phyloP scores from a whole-genome alignment of 2,329 filamentous ascomycete genomes.

The Fusarium coicis region DNA sequence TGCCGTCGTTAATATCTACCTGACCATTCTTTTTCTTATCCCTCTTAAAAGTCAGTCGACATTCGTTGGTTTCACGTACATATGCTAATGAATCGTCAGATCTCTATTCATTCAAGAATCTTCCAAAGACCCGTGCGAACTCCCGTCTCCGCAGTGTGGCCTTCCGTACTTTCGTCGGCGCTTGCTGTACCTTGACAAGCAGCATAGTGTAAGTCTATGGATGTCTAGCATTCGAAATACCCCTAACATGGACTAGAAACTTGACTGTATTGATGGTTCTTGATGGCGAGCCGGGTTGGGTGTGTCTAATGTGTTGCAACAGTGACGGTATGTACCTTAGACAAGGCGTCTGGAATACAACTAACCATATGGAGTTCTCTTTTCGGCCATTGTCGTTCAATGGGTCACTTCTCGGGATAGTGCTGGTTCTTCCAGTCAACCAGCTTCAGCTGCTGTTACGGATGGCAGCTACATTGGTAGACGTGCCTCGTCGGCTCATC shows the following conservation, averaged over 20 bases:
- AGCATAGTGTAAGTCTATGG: conserved; percentile 62
- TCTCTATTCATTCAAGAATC: conserved; percentile 65
- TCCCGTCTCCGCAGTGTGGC: conserved; percentile 62
- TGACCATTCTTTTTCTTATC: conserved; percentile 71
- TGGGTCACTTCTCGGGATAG: conserved; percentile 66
- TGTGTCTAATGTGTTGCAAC: conserved; percentile 74
- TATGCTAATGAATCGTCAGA: conserved; percentile 48
- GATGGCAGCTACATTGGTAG: conserved; percentile 24
- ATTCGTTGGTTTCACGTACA: too few relatives aligned
- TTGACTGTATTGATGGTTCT: conserved; percentile 67
- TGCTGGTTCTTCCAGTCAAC: conserved; percentile 47
- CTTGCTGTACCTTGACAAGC: conserved; percentile 65
- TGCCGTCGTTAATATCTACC: conserved; percentile 69
- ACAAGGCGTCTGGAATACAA: neutral
- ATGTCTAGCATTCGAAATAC: neutral
- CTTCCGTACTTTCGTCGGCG: conserved; percentile 68
- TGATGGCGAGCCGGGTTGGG: conserved; percentile 71
- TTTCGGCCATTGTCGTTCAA: conserved; percentile 69
- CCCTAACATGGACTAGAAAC: conserved; percentile 57
- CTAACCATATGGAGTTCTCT: conserved; percentile 59
- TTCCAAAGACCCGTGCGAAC: conserved; percentile 54
- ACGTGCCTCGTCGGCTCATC: conserved; percentile 12
- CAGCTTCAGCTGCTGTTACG: conserved; percentile 10
- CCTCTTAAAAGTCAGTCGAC: conserved; percentile 62
- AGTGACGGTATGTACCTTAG: conserved; percentile 61